Conservation (phyloP, 2,329 filamentous ascomycete species). For the Clarireedia hainanense region DNA sequence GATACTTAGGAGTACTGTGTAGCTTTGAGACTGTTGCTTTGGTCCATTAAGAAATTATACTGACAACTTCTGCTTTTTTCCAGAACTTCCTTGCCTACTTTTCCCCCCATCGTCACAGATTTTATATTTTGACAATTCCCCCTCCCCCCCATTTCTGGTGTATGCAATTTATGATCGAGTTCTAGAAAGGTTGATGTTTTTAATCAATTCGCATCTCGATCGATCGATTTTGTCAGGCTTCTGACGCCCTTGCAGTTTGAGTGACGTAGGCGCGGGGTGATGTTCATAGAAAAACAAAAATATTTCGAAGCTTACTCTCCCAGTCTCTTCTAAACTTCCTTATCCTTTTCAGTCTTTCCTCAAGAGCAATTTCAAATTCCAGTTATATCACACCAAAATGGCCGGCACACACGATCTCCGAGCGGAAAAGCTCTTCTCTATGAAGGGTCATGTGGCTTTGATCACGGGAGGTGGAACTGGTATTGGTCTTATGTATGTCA, state of each 20-base stretch:
- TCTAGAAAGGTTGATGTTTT: not conserved
- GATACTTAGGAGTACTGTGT: too few species aligned
- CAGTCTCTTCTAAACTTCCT: too few species aligned
- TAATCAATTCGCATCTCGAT: not conserved
- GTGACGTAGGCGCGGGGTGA: not conserved
- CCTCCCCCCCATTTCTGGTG: too few species aligned
- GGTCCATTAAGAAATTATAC: too few species aligned
- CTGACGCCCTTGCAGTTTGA: not conserved
- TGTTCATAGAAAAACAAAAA: too few species aligned
- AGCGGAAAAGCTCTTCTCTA: conserved; percentile 41
- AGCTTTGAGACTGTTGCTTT: too few species aligned
- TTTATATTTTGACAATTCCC: too few species aligned
- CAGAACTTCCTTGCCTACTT: too few species aligned
- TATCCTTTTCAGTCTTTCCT: not conserved
- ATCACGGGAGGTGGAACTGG: conserved; percentile 41
- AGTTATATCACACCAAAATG: conserved; percentile 10
- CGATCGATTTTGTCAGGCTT: not conserved
- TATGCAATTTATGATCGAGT: not conserved
- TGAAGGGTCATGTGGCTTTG: conserved; percentile 37
- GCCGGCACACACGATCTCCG: conserved; percentile 17
- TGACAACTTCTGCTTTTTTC: too few species aligned
- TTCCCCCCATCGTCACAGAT: too few species aligned
- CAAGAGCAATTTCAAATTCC: not conserved
- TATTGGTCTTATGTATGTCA: conserved; percentile 29
- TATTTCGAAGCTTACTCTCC: too few species aligned